Percentiles rank a stretch among this genome's conserved stretches.
Conservation (phyloP, 2,329 filamentous ascomycete genomes). For the Akanthomyces dipterigenus region DNA sequence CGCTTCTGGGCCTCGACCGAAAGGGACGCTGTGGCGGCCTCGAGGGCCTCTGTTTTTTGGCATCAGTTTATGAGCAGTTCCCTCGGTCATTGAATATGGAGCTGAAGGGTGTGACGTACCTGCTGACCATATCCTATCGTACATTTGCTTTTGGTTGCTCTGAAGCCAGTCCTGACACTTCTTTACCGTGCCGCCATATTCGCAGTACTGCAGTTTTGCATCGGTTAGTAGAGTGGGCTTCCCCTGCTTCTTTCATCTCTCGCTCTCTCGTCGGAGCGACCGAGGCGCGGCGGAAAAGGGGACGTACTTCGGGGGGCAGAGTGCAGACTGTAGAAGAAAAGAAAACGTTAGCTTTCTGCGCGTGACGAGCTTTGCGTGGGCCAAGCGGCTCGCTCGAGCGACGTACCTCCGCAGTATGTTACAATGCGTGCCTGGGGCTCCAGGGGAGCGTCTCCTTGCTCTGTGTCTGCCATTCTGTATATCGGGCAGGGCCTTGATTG, state of each 20-base stretch:
- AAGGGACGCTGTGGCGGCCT: slow-evolving; percentile 76
- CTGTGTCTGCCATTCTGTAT: slow-evolving; percentile 47
- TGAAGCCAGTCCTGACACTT: slow-evolving; percentile 97
- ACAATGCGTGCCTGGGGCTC: slow-evolving; percentile 47
- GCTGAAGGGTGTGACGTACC: slow-evolving; percentile 43
- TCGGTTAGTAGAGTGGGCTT: slow-evolving; percentile 15
- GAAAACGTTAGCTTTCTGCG: background rate
- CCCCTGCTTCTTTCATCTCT: background rate
- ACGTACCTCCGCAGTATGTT: slow-evolving; percentile 53
- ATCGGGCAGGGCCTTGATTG: background rate
- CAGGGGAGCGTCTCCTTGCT: slow-evolving; percentile 36
- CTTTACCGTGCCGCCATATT: slow-evolving; percentile 92
- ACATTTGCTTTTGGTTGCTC: slow-evolving; percentile 65
- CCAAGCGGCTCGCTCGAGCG: background rate
- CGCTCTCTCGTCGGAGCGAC: background rate
- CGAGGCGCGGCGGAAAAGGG: slow-evolving; percentile 7
- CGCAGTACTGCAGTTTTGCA: slow-evolving; percentile 73
- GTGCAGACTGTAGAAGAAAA: slow-evolving; percentile 47
- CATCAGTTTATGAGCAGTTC: slow-evolving; percentile 1
- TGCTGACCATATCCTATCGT: slow-evolving; percentile 75
- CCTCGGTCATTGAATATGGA: background rate
- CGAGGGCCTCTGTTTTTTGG: slow-evolving; percentile 61
- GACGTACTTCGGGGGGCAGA: slow-evolving; percentile 54
- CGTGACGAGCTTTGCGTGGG: background rate
- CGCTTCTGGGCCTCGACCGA: slow-evolving; percentile 90